Percentiles rank a stretch among this genome's conserved stretches.
Evolutionary conservation across 2,329 filamentous ascomycete species (phyloP).

Genomic region (Lecanicillium sp.): DNA sequence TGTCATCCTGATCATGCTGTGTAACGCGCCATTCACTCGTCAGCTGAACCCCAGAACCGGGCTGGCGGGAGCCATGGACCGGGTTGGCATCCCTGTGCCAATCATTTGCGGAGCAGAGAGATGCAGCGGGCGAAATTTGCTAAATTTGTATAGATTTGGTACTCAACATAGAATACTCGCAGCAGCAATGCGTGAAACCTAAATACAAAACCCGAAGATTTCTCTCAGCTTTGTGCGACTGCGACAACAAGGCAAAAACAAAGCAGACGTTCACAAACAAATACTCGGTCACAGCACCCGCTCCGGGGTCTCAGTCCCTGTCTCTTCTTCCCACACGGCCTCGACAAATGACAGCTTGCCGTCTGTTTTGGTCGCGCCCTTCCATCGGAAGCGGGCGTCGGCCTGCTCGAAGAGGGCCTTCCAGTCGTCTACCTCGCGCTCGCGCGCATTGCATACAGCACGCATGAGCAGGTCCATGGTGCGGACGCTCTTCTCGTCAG

Average conservation of each 20-base stretch:
- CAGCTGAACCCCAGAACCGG: conserved; percentile 7
- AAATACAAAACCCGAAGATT: neutral
- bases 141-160: neutral
- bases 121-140: neutral
- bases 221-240: conserved; percentile 4
- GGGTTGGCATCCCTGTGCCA: no score
- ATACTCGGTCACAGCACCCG: neutral
- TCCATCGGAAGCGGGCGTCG: conserved; percentile 32
- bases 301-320: neutral
- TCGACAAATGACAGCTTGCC: conserved; percentile 32
- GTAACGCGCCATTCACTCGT: neutral
- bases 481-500: conserved; percentile 33
- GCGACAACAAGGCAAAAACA: conserved; percentile 8
- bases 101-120: no score
- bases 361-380: conserved; percentile 23
- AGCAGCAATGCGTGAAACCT: neutral
- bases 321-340: conserved; percentile 25
- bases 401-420: conserved; percentile 33
- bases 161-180: neutral
- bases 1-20: neutral
- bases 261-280: neutral
- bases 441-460: conserved; percentile 38
- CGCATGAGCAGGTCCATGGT: conserved; percentile 43
- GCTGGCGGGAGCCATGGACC: no score
- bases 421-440: conserved; percentile 40